Conservation (phyloP, 2,329 filamentous ascomycete genomes). For the Aspergillus felis region DNA sequence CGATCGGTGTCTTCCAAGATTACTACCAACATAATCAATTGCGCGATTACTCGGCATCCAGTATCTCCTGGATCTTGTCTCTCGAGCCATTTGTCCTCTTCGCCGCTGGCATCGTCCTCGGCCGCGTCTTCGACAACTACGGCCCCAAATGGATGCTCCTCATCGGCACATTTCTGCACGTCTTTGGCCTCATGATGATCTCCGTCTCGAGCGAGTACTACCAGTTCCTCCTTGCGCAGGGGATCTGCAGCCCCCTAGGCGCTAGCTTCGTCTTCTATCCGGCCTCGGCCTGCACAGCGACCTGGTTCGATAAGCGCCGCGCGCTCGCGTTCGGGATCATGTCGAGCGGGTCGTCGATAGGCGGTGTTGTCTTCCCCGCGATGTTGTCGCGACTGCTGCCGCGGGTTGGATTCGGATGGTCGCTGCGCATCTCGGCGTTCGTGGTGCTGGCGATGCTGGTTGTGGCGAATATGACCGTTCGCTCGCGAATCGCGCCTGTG, state of each 20-base stretch:
- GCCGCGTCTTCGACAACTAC: slow-evolving; percentile 59
- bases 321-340: slow-evolving; percentile 53
- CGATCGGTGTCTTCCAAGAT: slow-evolving; percentile 53
- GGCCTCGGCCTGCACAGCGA: slow-evolving; percentile 32
- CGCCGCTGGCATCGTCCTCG: slow-evolving; percentile 54
- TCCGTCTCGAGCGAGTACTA: slow-evolving; percentile 51
- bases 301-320: slow-evolving; percentile 53
- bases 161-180: slow-evolving; percentile 50
- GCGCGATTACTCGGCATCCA: slow-evolving; percentile 46
- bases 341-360: slow-evolving; percentile 51
- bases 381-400: slow-evolving; percentile 54
- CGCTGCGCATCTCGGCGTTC: slow-evolving; percentile 54
- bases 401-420: slow-evolving; percentile 52
- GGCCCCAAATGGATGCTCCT: slow-evolving; percentile 55
- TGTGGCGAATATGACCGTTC: slow-evolving; percentile 51
- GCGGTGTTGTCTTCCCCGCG: slow-evolving; percentile 58
- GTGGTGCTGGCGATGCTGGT: slow-evolving; percentile 56
- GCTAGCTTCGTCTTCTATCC: slow-evolving; percentile 48
- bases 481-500: slow-evolving; percentile 39
- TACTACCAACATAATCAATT: slow-evolving; percentile 53
- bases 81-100: slow-evolving; percentile 56
- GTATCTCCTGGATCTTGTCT: slow-evolving; percentile 57
- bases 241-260: slow-evolving; percentile 50
- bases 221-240: slow-evolving; percentile 53
- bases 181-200: slow-evolving; percentile 57